Conservation (phyloP, 768 basidiomycete species). For the Lentinula sp. region DNA sequence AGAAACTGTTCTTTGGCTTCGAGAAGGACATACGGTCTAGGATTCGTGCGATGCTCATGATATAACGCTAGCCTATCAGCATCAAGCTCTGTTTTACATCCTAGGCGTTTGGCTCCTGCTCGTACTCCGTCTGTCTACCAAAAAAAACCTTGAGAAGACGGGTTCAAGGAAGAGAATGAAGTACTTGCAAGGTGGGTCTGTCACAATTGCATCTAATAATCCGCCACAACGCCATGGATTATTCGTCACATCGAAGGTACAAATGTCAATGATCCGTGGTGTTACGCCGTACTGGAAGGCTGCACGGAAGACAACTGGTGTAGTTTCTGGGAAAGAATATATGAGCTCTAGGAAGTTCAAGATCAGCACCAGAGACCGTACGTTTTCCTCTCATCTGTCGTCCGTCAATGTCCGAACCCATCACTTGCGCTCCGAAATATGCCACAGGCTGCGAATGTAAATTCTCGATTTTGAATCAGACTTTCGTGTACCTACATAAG, state of each 20-base stretch:
- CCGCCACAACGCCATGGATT: constrained; percentile 87
- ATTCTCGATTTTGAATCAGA: constrained; percentile 1
- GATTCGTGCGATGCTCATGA: constrained; percentile 28
- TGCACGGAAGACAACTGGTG: constrained; percentile 72
- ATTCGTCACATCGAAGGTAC: constrained; percentile 89
- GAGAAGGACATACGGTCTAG: constrained; percentile 30
- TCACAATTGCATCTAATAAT: constrained; percentile 90
- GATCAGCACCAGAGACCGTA: constrained; percentile 18
- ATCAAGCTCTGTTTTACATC: constrained; percentile 51
- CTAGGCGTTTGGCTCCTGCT: constrained; percentile 79
- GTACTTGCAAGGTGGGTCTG: constrained; percentile 85
- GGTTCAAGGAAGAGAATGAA: neutral
- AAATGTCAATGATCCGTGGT: constrained; percentile 71
- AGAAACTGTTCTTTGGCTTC: neutral
- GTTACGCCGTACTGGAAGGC: constrained; percentile 80
- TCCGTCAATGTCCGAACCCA: constrained; percentile 96
- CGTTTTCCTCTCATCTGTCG: constrained; percentile 96
- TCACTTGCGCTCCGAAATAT: constrained; percentile 80
- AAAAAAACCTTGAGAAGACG: neutral
- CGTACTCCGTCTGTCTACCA: constrained; percentile 74
- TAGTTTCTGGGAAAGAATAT: constrained; percentile 22
- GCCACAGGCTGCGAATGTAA: constrained; percentile 60
- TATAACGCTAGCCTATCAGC: constrained; percentile 30
- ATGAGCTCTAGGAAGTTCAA: neutral
- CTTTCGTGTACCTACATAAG: constrained; percentile 50